Base-by-base conservation (phyloP, 495 filamentous ascomycete genomes). In the Astrothelium macrocarpum region DNA sequence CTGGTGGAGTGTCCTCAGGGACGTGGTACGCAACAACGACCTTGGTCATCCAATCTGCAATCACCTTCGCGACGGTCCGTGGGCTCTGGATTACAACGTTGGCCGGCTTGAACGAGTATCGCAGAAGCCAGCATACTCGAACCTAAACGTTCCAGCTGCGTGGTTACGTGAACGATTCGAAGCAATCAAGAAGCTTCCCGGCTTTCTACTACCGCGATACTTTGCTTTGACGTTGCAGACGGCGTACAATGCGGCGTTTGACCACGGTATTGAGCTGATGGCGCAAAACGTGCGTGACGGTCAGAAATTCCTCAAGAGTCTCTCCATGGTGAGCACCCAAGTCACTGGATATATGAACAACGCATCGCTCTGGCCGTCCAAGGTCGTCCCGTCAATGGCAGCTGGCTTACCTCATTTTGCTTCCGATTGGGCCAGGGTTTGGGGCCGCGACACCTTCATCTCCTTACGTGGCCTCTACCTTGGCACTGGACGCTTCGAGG, bases 401-500 rank as follows among this genome's bases (percentile, higher is more conserved):
- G 95, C 95, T 59, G 95, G 95, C 2, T 76, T 99, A 23, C 95
- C 95, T 14, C 95, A 99, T 76, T 99, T 99, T 73, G 84, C 95
- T 11, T 85, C 86, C 3, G 87, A 92, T 64, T 99, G 94, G 90
- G 90, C 94, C 61, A 82, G 95, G 62, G 96, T 91, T 74, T 99
- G 95, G 95, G 95, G 95, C 43, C 85, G 95, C 26, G 95, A 99
- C 76, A 87, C 95, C 16, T 97, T 97, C 75, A 97, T 99, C 65
- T 93, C 95, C 26, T 81, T 96, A 16, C 85, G 95, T 34, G 95
- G 95, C 56, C 79, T 99, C 16, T 90, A 87, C 69, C 84, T 97
- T 34, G 90, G 88, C 49, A 96, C 92, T 25, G 90, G 91, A 3
- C 86, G 93, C 11, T 96, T 86, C 70, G 83, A 82, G 3, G 91